Conservation (phyloP, 805 yeast genomes). For the Barnettozyma siamensis region DNA sequence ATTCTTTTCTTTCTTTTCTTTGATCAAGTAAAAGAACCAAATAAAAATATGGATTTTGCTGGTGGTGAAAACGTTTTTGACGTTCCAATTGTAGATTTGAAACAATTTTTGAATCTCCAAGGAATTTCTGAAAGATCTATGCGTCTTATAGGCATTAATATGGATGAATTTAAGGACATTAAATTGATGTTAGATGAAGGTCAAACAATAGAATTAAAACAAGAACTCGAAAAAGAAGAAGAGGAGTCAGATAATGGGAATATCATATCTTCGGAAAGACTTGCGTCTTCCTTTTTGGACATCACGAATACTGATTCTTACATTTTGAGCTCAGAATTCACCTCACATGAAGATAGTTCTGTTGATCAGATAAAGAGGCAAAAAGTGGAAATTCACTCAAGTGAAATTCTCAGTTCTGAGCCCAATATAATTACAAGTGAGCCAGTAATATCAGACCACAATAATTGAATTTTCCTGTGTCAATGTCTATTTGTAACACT, state of each 20-base stretch:
- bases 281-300: neutral
- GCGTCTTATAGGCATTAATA: conserved; percentile 8
- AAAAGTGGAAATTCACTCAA: neutral
- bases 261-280: neutral
- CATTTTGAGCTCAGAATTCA: conserved; percentile 2
- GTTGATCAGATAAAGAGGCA: conserved; percentile 1
- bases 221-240: neutral
- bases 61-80: neutral
- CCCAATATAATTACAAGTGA: conserved; percentile 11
- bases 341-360: neutral
- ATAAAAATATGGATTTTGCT: too few relatives aligned
- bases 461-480: neutral
- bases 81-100: conserved; percentile 7
- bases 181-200: conserved; percentile 2
- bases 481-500: neutral
- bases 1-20: too few relatives aligned
- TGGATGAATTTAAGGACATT: conserved; percentile 4
- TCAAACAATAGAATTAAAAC: neutral
- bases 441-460: neutral
- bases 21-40: too few relatives aligned
- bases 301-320: neutral
- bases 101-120: conserved; percentile 4
- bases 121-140: conserved; percentile 2
- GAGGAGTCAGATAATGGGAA: neutral
- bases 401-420: conserved; percentile 9